Conservation (phyloP, 2,329 filamentous ascomycete genomes). For the Aspergillus sergii region DNA sequence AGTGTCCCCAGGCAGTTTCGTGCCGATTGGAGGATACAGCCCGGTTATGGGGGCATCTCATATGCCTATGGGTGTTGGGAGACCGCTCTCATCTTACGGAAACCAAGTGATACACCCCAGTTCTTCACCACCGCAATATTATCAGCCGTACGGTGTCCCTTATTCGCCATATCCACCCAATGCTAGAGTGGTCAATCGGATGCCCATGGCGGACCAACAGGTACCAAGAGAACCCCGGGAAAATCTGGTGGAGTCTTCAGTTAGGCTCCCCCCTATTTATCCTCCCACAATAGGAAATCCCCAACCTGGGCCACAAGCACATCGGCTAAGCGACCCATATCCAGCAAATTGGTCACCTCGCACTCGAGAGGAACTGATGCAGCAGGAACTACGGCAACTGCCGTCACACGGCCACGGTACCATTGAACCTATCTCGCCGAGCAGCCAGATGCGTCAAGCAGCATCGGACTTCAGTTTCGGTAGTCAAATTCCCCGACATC, state of each 20-base stretch:
- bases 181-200: conserved; percentile 27
- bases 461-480: conserved; percentile 25
- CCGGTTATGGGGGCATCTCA: conserved; percentile 25
- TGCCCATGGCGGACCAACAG: conserved; percentile 28
- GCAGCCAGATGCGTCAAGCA: conserved; percentile 28
- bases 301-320: conserved; percentile 25
- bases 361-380: conserved; percentile 24
- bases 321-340: conserved; percentile 39
- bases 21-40: conserved; percentile 30
- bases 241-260: conserved; percentile 34
- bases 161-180: conserved; percentile 33
- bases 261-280: conserved; percentile 42
- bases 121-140: conserved; percentile 38
- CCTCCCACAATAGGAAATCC: conserved; percentile 31
- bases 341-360: conserved; percentile 29
- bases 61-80: conserved; percentile 26
- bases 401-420: conserved; percentile 28
- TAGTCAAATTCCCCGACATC: conserved; percentile 27
- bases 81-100: conserved; percentile 31
- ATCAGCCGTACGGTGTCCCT: conserved; percentile 27
- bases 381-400: conserved; percentile 26
- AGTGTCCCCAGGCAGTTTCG: conserved; percentile 29
- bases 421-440: conserved; percentile 31
- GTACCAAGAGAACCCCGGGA: conserved; percentile 31
- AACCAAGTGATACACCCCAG: conserved; percentile 31